Evolutionary conservation across 768 basidiomycete species (phyloP), one percentile per base, ranked within the genome.

Genomic region (Suillus subluteus): DNA sequence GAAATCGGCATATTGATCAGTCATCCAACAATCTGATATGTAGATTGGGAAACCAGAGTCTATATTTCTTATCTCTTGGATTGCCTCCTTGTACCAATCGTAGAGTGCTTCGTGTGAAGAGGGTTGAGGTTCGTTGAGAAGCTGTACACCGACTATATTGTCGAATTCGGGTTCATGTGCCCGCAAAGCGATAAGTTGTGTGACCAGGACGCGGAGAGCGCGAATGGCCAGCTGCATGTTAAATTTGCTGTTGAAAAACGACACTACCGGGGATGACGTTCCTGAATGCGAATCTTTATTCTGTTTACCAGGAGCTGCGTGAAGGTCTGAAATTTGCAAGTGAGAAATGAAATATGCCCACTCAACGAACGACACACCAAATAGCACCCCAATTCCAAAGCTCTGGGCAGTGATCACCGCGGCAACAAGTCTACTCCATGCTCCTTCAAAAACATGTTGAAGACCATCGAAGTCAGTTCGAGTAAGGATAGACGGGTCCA

Each of bases 241-340:
- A 62, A 73, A 77, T 21, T 71, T 70, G 38, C 81, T 75, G 23
- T 75, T 76, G 72, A 90, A 87, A 70, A 89, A 88, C 18, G 78
- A 78, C 15, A 87, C 77, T 40, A 74, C 64, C 23, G 79, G 66
- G 18, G 82, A 80, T 21, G 86, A 88, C 2, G 87, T 86, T 6
- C 91, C 91, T 7, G 86, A 82, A 70, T 92, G 91, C 1, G 88
- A 74, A 73, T 90, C 89, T 35, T 79, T 74, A 70, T 92, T 93
- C 71, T 92, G 91, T 72, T 90, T 91, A 11, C 91, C 91, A 1
- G 90, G 88, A 1, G 88, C 91, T 23, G 90, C 86, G 68, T 92
- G 91, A 4, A 92, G 81, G 75, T 92, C 91, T 91, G 80, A 48
- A 62, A 69, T 6, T 46, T 46, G 55, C 69, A 40, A 75, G 70